A percentile compares a stretch with the other conserved stretches of the same genome.
These are phyloP conservation scores for Halteria grandinella DNA, from an alignment of 73 alveolate species.

Conservation along the genomic window DNA sequence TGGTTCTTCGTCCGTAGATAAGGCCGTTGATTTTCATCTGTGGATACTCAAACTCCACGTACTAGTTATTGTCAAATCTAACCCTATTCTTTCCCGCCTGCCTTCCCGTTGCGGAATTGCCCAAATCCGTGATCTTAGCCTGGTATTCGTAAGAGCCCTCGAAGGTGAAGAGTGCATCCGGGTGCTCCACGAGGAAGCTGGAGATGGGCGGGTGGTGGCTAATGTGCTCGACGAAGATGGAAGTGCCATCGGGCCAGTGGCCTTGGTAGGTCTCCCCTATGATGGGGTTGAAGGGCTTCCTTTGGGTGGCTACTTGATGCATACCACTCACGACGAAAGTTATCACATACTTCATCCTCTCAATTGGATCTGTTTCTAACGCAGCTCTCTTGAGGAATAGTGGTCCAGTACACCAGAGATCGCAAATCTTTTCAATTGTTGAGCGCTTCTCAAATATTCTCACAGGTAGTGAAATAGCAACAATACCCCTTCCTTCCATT, in stretches of 20 bases:
- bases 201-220: slow-evolving; percentile 97
- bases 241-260: slow-evolving; percentile 91
- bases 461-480: slow-evolving; percentile 80
- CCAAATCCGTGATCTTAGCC: slow-evolving; percentile 62
- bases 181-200: slow-evolving; percentile 72
- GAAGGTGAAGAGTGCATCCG: slow-evolving; percentile 31
- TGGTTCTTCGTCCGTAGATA: slow-evolving; percentile 45
- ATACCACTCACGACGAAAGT: slow-evolving; percentile 78
- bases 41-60: slow-evolving; percentile 38
- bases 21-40: slow-evolving; percentile 47
- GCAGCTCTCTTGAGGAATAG: background rate
- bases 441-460: slow-evolving; percentile 83
- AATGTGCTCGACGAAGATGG: slow-evolving; percentile 94
- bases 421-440: slow-evolving; percentile 76
- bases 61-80: slow-evolving; percentile 29
- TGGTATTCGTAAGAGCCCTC: slow-evolving; percentile 56
- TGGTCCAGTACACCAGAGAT: slow-evolving; percentile 81
- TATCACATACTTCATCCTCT: slow-evolving; percentile 77
- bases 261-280: slow-evolving; percentile 98
- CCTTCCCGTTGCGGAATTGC: slow-evolving; percentile 62
- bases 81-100: slow-evolving; percentile 47
- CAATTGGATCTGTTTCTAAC: slow-evolving; percentile 68
- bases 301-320: slow-evolving; percentile 70
- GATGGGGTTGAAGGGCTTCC: slow-evolving; percentile 97
- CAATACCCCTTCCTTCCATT: slow-evolving; percentile 85